These are phyloP conservation scores for Coleophoma eucalyptorum DNA, from an alignment of 2,329 filamentous ascomycete genomes.

Conservation along the genomic window DNA sequence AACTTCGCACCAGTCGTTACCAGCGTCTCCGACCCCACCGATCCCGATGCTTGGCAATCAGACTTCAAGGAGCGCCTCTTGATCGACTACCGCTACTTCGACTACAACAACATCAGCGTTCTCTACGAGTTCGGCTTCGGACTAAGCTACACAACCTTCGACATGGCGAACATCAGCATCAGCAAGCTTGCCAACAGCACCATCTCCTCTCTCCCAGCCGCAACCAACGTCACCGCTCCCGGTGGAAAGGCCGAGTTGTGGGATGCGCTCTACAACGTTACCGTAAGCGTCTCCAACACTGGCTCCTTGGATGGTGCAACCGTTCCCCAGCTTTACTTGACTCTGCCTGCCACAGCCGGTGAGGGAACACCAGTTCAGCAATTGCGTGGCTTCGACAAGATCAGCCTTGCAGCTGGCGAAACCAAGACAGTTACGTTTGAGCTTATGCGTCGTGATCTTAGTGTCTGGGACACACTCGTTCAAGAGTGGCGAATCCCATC, in stretches of 20 bases:
- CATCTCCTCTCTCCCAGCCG: conserved; percentile 47
- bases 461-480: conserved; percentile 55
- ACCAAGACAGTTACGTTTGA: conserved; percentile 41
- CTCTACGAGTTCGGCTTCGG: conserved; percentile 37
- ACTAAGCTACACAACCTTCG: conserved; percentile 50
- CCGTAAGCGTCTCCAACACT: conserved; percentile 43
- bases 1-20: conserved; percentile 33
- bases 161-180: conserved; percentile 37
- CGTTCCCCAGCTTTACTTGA: conserved; percentile 21
- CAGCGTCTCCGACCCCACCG: conserved; percentile 31
- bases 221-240: conserved; percentile 46
- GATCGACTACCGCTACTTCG: conserved; percentile 47
- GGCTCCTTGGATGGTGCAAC: conserved; percentile 30
- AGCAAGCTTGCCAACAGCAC: conserved; percentile 36
- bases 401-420: conserved; percentile 41
- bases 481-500: conserved; percentile 50
- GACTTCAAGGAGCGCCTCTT: conserved; percentile 42
- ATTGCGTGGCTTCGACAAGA: conserved; percentile 59
- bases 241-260: conserved; percentile 52
- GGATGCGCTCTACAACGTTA: conserved; percentile 43
- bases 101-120: conserved; percentile 26
- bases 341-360: not conserved
- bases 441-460: conserved; percentile 56
- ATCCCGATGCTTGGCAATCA: conserved; percentile 34
- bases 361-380: conserved; percentile 47